phyloP scores from a whole-genome alignment of 352 stramenopile species.

The Phytopythium chamaehyphon region DNA sequence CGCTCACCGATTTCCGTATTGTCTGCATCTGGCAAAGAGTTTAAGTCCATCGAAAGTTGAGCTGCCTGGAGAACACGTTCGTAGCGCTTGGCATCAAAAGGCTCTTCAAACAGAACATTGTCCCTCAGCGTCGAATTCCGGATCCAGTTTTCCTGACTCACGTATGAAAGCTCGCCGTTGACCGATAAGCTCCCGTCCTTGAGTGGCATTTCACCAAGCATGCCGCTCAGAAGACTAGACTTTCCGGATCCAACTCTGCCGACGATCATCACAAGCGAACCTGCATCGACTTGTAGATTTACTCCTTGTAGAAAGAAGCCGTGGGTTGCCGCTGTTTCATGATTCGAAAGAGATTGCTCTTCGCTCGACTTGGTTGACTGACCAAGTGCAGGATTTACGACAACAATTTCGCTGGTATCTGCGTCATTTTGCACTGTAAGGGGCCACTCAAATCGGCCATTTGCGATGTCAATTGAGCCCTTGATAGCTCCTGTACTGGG shows the following conservation, averaged over 20 bases:
- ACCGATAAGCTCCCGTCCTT: constrained; percentile 17
- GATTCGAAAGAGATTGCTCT: neutral
- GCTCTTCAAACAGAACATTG: constrained; percentile 87
- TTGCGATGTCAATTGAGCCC: constrained; percentile 15
- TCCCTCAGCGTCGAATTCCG: constrained; percentile 85
- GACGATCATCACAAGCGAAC: constrained; percentile 51
- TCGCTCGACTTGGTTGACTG: neutral
- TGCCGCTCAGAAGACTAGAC: constrained; percentile 43
- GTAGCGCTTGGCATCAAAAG: constrained; percentile 34
- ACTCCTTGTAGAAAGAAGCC: constrained; percentile 22
- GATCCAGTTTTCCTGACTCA: constrained; percentile 91
- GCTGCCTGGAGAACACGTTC: constrained; percentile 24
- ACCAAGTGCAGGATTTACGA: constrained; percentile 9
- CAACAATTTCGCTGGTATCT: constrained; percentile 13
- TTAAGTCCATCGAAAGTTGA: constrained; percentile 37
- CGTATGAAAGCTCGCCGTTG: constrained; percentile 58
- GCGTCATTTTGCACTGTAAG: neutral
- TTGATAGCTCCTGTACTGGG: neutral
- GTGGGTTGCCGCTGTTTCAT: constrained; percentile 1
- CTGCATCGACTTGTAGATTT: constrained; percentile 59
- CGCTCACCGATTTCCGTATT: constrained; percentile 55
- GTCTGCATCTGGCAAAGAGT: constrained; percentile 44
- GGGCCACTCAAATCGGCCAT: constrained; percentile 26
- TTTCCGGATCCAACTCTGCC: constrained; percentile 49
- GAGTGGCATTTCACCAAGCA: constrained; percentile 47